A percentile compares a stretch with the other conserved stretches of the same genome.
Conservation (phyloP, 2,329 filamentous ascomycete genomes). For the Calonectria fujianensis region DNA sequence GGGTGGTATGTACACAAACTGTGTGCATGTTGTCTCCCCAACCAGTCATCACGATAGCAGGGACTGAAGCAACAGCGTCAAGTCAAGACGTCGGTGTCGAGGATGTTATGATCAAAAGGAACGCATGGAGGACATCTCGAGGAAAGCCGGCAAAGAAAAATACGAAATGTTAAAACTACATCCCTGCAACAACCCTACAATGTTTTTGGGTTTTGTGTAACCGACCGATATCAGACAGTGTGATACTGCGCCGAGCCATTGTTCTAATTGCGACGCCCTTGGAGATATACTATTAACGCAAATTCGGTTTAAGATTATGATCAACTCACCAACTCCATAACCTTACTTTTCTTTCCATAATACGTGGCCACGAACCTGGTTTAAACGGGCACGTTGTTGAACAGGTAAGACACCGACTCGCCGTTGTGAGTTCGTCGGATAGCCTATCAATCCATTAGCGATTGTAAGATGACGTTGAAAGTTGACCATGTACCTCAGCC, state of each 20-base stretch:
- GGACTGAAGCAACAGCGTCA: background rate
- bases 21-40: background rate
- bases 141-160: conserved; percentile 6
- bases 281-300: background rate
- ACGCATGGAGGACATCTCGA: background rate
- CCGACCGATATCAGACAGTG: conserved; percentile 41
- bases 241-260: conserved; percentile 42
- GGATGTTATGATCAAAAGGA: conserved; percentile 1
- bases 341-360: background rate
- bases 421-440: conserved; percentile 82
- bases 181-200: conserved; percentile 39
- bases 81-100: background rate
- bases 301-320: background rate
- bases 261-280: conserved; percentile 51
- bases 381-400: conserved; percentile 75
- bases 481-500: conserved; percentile 66
- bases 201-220: conserved; percentile 45
- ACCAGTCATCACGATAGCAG: background rate
- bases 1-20: too few relatives aligned
- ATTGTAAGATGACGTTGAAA: conserved; percentile 35
- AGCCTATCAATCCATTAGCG: conserved; percentile 64
- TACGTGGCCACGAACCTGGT: background rate
- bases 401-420: conserved; percentile 79
- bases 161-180: conserved; percentile 6
- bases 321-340: background rate